Base-by-base conservation (phyloP, 768 basidiomycete species). In the Strobilomyces confusus region DNA sequence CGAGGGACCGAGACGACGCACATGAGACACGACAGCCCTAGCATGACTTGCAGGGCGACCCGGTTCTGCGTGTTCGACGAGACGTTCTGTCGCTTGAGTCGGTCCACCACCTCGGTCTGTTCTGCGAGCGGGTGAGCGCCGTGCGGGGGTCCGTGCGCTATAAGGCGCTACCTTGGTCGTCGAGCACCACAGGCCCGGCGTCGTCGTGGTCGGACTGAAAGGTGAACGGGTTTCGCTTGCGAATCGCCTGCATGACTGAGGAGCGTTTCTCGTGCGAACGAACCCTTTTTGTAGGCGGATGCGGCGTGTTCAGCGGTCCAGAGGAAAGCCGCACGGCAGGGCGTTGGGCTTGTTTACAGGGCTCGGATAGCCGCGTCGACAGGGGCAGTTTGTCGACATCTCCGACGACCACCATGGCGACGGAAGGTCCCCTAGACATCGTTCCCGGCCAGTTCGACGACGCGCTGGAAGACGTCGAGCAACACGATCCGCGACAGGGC, bases 371-470 rank as follows among this genome's bases (percentile, higher is more conserved):
- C n/a, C n/a, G n/a, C n/a, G n/a, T n/a, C n/a, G 43, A 60, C 38
- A 64, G 54, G 59, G 62, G 58, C 9, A 5, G 42, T 55, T 55
- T 44, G 25, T 52, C 45, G 42, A 36, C 19, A 20, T 22, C 22
- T 44, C 48, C 46, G 4, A 55, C 56, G 26, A 44, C 36, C 33
- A 53, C 44, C 6, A 71, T 69, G 68, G 47, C 61, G 9, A 29
- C 49, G 4, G 26, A 56, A 45, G 41, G 25, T 45, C 56, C 62
- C 41, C 59, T 64, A 4, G 60, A 67, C 19, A 58, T 76, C 48
- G 78, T 71, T 46, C 68, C 68, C 23, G 82, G 82, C 17, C 86
- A 85, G 59, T 84, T 87, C 56, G 83, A 86, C 58, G 83, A 86
- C 64, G 80, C 81, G 0, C 69, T 72, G 15, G 78, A 76, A 19